Evolutionary conservation across 2,329 filamentous ascomycete species (phyloP).

Genomic region (Aciculosporium take): DNA sequence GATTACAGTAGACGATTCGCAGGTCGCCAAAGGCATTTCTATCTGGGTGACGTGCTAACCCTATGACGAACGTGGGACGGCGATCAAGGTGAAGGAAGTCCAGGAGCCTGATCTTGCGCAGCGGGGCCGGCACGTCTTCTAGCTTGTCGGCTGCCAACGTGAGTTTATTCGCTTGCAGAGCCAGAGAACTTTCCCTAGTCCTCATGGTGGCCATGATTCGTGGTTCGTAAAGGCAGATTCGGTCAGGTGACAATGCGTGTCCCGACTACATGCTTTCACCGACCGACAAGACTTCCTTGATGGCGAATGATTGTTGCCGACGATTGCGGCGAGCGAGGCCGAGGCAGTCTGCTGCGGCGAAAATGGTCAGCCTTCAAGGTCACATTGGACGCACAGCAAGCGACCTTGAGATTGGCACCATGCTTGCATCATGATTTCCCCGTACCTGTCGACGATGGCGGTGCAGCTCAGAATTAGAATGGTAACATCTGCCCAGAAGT

Average conservation of each 20-base stretch:
- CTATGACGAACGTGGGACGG: conserved; percentile 26
- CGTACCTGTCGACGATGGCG: background rate
- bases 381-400: background rate
- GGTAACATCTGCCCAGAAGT: background rate
- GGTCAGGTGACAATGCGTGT: background rate
- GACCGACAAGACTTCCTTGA: background rate
- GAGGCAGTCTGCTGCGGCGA: background rate
- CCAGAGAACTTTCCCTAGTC: background rate
- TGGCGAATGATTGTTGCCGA: background rate
- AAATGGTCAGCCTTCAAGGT: background rate
- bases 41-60: conserved; percentile 7
- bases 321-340: background rate
- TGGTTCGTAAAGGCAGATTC: background rate
- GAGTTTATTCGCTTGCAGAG: background rate
- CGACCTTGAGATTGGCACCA: too few relatives aligned
- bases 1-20: conserved; percentile 23
- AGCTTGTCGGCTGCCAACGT: background rate
- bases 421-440: background rate
- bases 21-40: conserved; percentile 5
- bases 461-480: background rate
- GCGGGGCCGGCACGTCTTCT: background rate
- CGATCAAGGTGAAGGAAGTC: conserved; percentile 28
- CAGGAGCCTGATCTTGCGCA: conserved; percentile 19
- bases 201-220: conserved; percentile 1
- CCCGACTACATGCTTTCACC: background rate